Conservation (phyloP, 2,329 filamentous ascomycete genomes). For the Blumeria graminis region DNA sequence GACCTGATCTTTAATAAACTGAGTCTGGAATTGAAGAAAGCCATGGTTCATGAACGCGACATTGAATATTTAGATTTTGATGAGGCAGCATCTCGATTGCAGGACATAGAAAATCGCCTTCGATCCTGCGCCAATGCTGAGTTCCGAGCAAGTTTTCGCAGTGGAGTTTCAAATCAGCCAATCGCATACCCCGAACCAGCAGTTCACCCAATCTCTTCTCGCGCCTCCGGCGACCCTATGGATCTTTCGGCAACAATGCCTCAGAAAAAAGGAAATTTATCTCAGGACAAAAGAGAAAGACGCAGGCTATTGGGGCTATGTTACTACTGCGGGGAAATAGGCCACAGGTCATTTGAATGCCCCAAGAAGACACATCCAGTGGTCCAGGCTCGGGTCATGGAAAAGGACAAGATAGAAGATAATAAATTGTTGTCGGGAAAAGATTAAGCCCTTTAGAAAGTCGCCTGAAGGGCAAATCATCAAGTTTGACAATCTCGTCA, state of each 20-base stretch:
- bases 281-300: neutral
- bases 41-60: neutral
- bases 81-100: neutral
- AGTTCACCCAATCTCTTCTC: neutral
- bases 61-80: neutral
- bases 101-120: neutral
- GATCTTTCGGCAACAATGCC: neutral
- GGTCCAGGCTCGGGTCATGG: neutral
- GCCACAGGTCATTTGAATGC: neutral
- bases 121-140: neutral
- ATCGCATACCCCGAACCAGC: neutral
- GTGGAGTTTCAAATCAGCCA: neutral
- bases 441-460: neutral
- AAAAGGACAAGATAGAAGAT: neutral
- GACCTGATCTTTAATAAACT: neutral
- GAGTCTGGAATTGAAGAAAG: neutral
- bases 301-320: neutral
- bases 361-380: neutral
- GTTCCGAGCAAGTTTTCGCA: neutral
- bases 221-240: neutral
- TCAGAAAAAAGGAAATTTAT: neutral
- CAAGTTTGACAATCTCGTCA: neutral
- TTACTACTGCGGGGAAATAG: neutral
- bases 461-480: neutral
- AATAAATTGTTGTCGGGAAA: neutral